Evolutionary conservation across 805 yeast species (phyloP).

Genomic region (Metschnikowia borealis): DNA sequence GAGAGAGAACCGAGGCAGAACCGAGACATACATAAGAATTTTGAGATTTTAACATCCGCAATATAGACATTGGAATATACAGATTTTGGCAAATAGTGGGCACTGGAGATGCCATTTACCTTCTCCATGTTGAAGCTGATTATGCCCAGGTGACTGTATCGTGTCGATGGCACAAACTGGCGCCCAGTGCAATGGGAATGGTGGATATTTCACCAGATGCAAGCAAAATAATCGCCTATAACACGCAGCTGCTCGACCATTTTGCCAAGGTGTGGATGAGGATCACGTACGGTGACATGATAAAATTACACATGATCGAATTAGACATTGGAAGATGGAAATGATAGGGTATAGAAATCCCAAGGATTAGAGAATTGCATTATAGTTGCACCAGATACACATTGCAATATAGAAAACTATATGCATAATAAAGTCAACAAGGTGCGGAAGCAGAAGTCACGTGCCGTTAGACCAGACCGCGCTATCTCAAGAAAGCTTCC

Average conservation of each 20-base stretch:
- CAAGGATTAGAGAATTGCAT: no score
- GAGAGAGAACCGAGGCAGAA: no score
- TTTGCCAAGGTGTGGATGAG: slow-evolving; percentile 78
- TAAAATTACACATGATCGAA: no score
- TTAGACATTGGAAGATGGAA: no score
- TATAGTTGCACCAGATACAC: no score
- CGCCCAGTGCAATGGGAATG: slow-evolving; percentile 58
- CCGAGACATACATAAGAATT: no score
- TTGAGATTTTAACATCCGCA: no score
- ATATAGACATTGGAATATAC: no score
- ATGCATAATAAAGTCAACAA: no score
- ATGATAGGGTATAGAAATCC: no score
- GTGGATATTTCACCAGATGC: slow-evolving; percentile 66
- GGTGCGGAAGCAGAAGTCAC: background rate
- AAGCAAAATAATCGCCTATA: slow-evolving; percentile 52
- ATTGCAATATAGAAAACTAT: no score
- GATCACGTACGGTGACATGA: slow-evolving; percentile 50
- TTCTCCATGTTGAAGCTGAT: slow-evolving; percentile 51
- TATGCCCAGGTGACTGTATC: slow-evolving; percentile 38
- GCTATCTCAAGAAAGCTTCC: background rate
- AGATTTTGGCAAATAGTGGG: no score
- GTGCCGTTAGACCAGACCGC: background rate
- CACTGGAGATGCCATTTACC: slow-evolving; percentile 43
- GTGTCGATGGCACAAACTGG: slow-evolving; percentile 45
- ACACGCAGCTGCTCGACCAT: slow-evolving; percentile 58